These are phyloP conservation scores for Phylloporus scabripes DNA, from an alignment of 768 basidiomycete species.

Conservation along the genomic window DNA sequence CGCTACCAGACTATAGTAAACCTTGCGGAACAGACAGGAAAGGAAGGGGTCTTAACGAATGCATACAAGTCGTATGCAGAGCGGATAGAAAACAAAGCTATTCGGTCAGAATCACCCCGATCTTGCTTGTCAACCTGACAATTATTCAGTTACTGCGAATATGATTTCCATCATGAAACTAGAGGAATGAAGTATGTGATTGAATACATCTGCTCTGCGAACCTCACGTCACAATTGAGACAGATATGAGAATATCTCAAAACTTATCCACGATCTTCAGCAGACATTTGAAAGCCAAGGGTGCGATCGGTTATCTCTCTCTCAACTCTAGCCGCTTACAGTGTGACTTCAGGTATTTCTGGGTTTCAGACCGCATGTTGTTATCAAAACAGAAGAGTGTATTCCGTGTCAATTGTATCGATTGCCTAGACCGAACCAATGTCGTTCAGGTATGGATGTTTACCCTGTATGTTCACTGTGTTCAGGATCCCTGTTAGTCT, in stretches of 20 bases:
- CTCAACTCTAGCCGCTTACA: not conserved
- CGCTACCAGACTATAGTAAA: slow-evolving; percentile 68
- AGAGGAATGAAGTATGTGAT: slow-evolving; percentile 83
- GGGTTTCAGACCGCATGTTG: slow-evolving; percentile 65
- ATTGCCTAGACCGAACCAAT: slow-evolving; percentile 92
- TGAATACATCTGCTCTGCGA: not conserved
- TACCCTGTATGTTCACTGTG: not conserved
- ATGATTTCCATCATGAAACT: slow-evolving; percentile 92
- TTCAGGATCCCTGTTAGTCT: slow-evolving; percentile 46
- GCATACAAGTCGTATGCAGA: slow-evolving; percentile 70
- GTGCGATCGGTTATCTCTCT: slow-evolving; percentile 31
- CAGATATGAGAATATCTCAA: slow-evolving; percentile 87
- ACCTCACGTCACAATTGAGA: slow-evolving; percentile 3
- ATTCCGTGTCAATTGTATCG: slow-evolving; percentile 92
- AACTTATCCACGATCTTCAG: slow-evolving; percentile 65
- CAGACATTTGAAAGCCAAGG: slow-evolving; percentile 77
- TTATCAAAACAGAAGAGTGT: slow-evolving; percentile 81
- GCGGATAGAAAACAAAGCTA: slow-evolving; percentile 50
- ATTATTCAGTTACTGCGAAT: slow-evolving; percentile 59
- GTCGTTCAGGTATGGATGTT: slow-evolving; percentile 68
- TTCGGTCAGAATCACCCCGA: slow-evolving; percentile 40
- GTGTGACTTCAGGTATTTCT: slow-evolving; percentile 56
- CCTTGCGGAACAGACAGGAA: slow-evolving; percentile 86
- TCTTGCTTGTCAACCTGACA: not conserved
- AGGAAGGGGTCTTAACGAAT: slow-evolving; percentile 73